Conservation (phyloP, 257 asterid species). For the Solanum bulbocastanum region DNA sequence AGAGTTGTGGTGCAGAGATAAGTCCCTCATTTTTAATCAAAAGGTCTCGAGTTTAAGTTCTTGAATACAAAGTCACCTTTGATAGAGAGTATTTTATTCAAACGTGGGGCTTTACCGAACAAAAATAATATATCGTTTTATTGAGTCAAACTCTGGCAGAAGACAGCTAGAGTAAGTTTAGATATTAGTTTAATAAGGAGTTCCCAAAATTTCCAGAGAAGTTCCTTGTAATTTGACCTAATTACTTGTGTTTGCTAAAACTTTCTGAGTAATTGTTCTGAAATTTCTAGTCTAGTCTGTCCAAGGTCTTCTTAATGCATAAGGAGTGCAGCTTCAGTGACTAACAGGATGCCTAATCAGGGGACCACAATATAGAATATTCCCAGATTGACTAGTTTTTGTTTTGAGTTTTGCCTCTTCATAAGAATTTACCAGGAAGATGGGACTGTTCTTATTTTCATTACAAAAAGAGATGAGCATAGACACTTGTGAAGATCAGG, state of each 20-base stretch:
- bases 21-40: not conserved
- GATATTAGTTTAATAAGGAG: not conserved
- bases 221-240: not conserved
- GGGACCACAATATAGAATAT: not conserved
- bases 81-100: not conserved
- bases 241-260: not conserved
- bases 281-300: not conserved
- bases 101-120: not conserved
- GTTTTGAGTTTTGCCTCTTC: not conserved
- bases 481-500: not conserved
- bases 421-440: not conserved
- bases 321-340: not conserved
- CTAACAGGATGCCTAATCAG: not conserved
- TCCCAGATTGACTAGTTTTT: not conserved
- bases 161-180: not conserved
- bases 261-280: not conserved
- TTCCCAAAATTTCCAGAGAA: not conserved
- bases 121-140: not conserved
- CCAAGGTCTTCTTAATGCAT: not conserved
- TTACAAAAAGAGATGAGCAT: not conserved
- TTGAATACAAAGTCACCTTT: rapidly evolving
- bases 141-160: not conserved
- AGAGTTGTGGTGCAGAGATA: not conserved
- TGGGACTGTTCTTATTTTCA: not conserved
- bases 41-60: too few relatives aligned